phyloP scores from a whole-genome alignment of 176 grass and related monocot genomes.

The Lolium multiflorum region DNA sequence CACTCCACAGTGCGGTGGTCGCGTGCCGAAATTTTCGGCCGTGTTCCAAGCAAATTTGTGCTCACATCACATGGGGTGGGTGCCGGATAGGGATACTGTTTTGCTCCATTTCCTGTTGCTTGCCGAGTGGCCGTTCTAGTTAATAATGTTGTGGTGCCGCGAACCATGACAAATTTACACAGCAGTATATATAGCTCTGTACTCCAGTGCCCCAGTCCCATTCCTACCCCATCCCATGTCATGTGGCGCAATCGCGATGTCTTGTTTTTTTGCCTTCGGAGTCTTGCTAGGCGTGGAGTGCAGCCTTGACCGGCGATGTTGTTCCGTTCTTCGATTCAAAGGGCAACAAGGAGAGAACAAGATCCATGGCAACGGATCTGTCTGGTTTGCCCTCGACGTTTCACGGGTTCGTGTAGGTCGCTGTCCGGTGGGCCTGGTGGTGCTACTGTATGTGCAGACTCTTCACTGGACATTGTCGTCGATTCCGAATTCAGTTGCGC shows the following conservation, averaged over 20 bases:
- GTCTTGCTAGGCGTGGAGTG: not conserved
- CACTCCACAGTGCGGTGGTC: no score
- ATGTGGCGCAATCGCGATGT: not conserved
- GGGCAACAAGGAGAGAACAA: no score
- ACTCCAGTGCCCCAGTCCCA: no score
- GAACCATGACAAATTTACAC: no score
- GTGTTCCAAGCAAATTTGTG: slow-evolving; percentile 53
- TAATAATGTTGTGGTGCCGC: no score
- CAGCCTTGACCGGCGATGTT: not conserved
- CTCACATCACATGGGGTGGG: slow-evolving; percentile 58
- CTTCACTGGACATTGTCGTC: not conserved
- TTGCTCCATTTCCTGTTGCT: slow-evolving; percentile 39
- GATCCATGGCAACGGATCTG: no score
- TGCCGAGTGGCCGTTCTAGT: not conserved
- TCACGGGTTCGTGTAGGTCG: slow-evolving; percentile 20
- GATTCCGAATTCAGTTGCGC: slow-evolving; percentile 8
- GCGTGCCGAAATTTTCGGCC: slow-evolving; percentile 42
- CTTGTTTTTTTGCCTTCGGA: not conserved
- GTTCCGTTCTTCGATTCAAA: not conserved
- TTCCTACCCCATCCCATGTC: not conserved
- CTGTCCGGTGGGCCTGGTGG: not conserved
- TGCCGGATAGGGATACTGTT: not conserved
- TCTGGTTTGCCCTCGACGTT: not conserved
- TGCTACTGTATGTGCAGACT: not conserved
- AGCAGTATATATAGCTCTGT: no score